Conservation (phyloP, 2,329 filamentous ascomycete genomes). For the Hymenoscyphus salicellus region DNA sequence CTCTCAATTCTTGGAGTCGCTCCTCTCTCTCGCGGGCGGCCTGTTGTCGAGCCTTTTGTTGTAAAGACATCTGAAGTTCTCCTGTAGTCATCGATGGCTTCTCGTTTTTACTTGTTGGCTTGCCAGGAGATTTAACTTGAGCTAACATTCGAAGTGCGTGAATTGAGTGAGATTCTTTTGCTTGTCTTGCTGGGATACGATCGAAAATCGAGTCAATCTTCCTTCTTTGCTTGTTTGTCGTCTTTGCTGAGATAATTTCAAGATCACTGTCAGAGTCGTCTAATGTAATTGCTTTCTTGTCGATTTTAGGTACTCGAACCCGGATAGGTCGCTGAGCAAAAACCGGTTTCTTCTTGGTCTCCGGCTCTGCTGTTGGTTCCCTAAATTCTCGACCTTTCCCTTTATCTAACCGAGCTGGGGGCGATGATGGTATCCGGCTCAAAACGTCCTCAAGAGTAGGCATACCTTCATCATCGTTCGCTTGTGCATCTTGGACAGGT, state of each 20-base stretch:
- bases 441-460: slow-evolving; percentile 24
- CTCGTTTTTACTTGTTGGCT: slow-evolving; percentile 42
- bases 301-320: slow-evolving; percentile 41
- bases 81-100: slow-evolving; percentile 61
- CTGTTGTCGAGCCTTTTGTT: slow-evolving; percentile 73
- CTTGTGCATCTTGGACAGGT: neutral
- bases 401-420: slow-evolving; percentile 45
- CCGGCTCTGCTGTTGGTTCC: slow-evolving; percentile 20
- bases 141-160: slow-evolving; percentile 71
- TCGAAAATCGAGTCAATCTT: slow-evolving; percentile 66
- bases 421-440: slow-evolving; percentile 18
- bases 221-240: slow-evolving; percentile 39
- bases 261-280: slow-evolving; percentile 48
- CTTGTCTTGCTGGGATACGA: slow-evolving; percentile 59
- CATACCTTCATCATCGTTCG: slow-evolving; percentile 16
- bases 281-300: slow-evolving; percentile 37
- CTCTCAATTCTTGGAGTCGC: slow-evolving; percentile 70
- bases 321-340: slow-evolving; percentile 37
- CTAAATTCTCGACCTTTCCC: slow-evolving; percentile 58
- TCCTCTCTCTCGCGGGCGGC: slow-evolving; percentile 74
- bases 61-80: slow-evolving; percentile 66
- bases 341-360: slow-evolving; percentile 23
- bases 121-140: slow-evolving; percentile 61
- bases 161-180: slow-evolving; percentile 62
- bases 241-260: slow-evolving; percentile 37